Evolutionary conservation across 768 basidiomycete species (phyloP), one percentile per base, ranked within the genome.

Genomic region (Clitopilus passeckerianus): DNA sequence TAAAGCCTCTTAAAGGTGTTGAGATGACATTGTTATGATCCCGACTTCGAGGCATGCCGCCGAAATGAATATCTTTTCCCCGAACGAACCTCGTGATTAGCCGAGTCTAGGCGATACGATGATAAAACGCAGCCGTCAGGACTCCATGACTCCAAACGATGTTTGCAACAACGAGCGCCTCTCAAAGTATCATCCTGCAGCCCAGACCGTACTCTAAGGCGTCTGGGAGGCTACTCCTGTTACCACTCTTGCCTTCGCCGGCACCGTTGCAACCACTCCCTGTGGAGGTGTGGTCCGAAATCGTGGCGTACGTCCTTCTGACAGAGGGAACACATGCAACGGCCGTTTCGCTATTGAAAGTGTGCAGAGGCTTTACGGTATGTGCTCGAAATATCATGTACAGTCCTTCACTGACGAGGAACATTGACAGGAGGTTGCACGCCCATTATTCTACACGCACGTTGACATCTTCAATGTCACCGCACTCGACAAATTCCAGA

Each of bases 201-300:
- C 89, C 91, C 15, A 80, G 91, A 59, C 89, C 87, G 1, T 86
- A 85, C 64, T 86, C 84, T 41, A 79, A 75, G 52, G 68, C 67
- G 57, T 76, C 87, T 15, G 86, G 89, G 52, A 76, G 77, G 30
- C 76, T 92, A 27, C 70, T 88, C 14, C 78, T 93, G 12, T 71
- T 92, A 0, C 90, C 90, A 15, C 77, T 93, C 16, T 77, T 91
- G 12, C 89, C 88, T 12, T 68, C 77, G 5, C 77, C 72, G 43
- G 79, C 77, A 23, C 77, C 78, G 16, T 62, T 79, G 53, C 83
- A 80, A 61, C 73, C 83, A 27, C 75, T 93, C 16, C 91, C 91
- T 1, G 71, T 74, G 3, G 91, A 92, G 73, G 67, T 92, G 61
- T 92, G 91, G 91, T 73, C 78, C 6, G 78, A 77, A 35, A 83